Percentiles rank a stretch among this genome's conserved stretches.
phyloP scores from a whole-genome alignment of 345 rosid species.

The Salix suchowensis region DNA sequence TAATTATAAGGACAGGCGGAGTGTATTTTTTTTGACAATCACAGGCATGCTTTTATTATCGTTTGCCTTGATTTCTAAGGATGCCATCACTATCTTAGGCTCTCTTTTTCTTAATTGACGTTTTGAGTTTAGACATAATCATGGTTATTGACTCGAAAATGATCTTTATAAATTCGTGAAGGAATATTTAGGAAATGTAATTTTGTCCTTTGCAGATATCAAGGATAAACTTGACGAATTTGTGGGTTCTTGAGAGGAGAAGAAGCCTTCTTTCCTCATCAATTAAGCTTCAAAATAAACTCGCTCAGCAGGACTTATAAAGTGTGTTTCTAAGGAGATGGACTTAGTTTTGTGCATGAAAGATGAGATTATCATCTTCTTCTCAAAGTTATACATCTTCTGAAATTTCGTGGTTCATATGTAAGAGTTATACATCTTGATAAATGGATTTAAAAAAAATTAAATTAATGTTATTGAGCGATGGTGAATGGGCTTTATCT shows the following conservation, averaged over 20 bases:
- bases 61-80: conserved; percentile 23
- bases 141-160: background rate
- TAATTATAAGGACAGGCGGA: background rate
- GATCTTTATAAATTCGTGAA: background rate
- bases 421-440: too few species aligned
- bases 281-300: too few species aligned
- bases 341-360: background rate
- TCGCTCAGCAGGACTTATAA: too few species aligned
- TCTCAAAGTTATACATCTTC: too few species aligned
- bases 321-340: too few species aligned
- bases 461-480: too few species aligned
- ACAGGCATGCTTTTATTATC: background rate
- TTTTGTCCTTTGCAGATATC: background rate
- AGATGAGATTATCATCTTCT: too few species aligned
- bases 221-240: background rate
- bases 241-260: background rate
- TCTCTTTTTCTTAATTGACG: background rate
- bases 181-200: background rate
- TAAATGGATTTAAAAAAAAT: too few species aligned
- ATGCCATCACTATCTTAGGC: conserved; percentile 13
- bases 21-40: conserved; percentile 1
- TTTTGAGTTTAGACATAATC: conserved; percentile 11
- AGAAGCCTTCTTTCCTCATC: background rate
- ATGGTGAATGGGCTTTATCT: too few species aligned
- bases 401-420: too few species aligned